Conservation (phyloP, 1,284 basidiomycete species). For the Apiotrichum siamense region DNA sequence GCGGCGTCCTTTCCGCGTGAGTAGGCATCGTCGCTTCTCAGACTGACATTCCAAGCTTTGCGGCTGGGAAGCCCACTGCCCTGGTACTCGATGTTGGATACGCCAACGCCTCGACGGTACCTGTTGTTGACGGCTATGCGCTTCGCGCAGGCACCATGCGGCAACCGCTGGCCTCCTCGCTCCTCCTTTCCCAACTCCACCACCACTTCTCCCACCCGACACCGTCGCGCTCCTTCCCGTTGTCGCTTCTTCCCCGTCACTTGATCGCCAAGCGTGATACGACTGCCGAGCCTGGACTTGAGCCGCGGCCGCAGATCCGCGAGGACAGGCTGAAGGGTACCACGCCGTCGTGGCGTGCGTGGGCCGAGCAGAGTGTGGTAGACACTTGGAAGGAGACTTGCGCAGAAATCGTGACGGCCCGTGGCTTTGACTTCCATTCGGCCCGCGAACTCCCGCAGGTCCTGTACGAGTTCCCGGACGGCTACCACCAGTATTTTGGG, state of each 20-base stretch:
- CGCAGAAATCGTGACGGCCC: constrained; percentile 58
- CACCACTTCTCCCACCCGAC: constrained; percentile 33
- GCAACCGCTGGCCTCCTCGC: constrained; percentile 43
- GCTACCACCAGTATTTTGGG: constrained; percentile 80
- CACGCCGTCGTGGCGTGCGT: constrained; percentile 70
- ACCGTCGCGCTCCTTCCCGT: constrained; percentile 29
- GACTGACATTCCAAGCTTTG: constrained; percentile 54
- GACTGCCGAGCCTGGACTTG: constrained; percentile 58
- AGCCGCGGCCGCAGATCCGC: constrained; percentile 62
- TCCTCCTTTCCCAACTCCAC: constrained; percentile 44
- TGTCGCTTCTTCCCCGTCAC: constrained; percentile 62
- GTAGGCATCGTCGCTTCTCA: constrained; percentile 5
- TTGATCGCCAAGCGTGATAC: constrained; percentile 69
- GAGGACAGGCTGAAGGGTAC: constrained; percentile 68
- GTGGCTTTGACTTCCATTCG: constrained; percentile 35
- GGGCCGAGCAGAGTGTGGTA: constrained; percentile 78
- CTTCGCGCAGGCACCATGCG: constrained; percentile 65
- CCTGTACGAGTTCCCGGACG: constrained; percentile 90
- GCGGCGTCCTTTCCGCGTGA: constrained; percentile 87
- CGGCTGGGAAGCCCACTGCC: constrained; percentile 91
- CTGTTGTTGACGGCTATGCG: constrained; percentile 96
- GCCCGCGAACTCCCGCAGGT: constrained; percentile 33
- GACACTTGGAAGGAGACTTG: constrained; percentile 92
- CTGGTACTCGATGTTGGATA: constrained; percentile 91
- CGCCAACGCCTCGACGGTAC: constrained; percentile 80